Base-by-base conservation (phyloP, 495 filamentous ascomycete genomes). In the Penicillium angulare region DNA sequence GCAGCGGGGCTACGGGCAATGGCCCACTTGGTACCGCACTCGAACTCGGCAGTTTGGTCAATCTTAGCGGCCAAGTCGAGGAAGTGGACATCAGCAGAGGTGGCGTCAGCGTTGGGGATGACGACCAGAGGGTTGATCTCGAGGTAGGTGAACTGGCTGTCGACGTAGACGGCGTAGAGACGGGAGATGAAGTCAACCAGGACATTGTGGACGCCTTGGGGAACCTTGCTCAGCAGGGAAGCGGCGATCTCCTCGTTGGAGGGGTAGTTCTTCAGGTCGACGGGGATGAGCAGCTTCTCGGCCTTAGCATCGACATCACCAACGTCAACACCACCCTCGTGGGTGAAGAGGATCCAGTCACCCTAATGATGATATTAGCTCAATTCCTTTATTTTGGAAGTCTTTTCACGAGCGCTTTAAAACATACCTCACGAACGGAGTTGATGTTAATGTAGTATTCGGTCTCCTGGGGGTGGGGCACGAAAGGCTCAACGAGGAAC, bases 71-170 rank as follows among this genome's bases (percentile, higher is more conserved):
- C 93, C 64, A 99, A 80, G 78, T 99, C 93, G 50, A 99, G 84
- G 86, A 97, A 99, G 82, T 96, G 82, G 26, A 99, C 93, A 23
- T 95, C 84, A 35, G 93, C 95, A 45, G 90, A 96, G 65, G 93
- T 97, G 52, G 76, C 84, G 58, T 90, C 83, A 50, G 83, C 85
- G 76, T 97, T 99, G 66, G 93, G 93, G 61, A 99, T 92, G 64
- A 96, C 93, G 47, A 99, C 93, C 52, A 99, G 76, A 46, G 93
- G 93, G 81, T 99, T 99, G 81, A 99, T 99, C 76, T 99, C 93
- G 53, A 99, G 91, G 78, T 97, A 97, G 65, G 93, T 97, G 82
- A 99, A 99, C 76, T 99, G 93, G 86, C 89, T 95, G 81, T 99
- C 93, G 47, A 99, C 93, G 63, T 97, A 99, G 79, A 99, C 93